phyloP scores from a whole-genome alignment of 1,284 basidiomycete genomes.

The Rhodotorula mucilaginosa region DNA sequence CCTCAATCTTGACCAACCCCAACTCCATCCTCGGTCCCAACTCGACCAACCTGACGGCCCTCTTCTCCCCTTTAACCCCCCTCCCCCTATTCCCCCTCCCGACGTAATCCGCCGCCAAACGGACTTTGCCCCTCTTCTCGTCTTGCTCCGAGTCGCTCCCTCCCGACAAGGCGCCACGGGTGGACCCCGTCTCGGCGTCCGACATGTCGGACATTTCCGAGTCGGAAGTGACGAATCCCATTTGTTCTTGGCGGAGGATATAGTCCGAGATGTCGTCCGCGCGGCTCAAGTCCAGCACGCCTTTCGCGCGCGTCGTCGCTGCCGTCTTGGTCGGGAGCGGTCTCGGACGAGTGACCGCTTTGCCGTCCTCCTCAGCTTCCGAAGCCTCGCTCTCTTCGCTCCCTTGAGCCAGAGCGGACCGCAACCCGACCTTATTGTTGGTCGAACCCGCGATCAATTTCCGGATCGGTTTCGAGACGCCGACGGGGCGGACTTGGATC shows the following conservation, averaged over 20 bases:
- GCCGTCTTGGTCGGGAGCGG: slow-evolving; percentile 7
- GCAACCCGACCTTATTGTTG: slow-evolving; percentile 43
- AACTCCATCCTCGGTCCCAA: slow-evolving; percentile 94
- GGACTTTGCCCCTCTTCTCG: slow-evolving; percentile 59
- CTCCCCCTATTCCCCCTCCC: slow-evolving; percentile 77
- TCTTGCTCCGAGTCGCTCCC: slow-evolving; percentile 57
- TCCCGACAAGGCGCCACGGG: slow-evolving; percentile 48
- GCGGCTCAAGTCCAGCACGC: slow-evolving; percentile 73
- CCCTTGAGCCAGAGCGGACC: background rate
- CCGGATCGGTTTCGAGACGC: slow-evolving; percentile 87
- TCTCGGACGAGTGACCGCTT: slow-evolving; percentile 32
- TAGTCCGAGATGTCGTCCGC: slow-evolving; percentile 96
- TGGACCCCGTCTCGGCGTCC: slow-evolving; percentile 11
- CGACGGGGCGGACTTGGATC: slow-evolving; percentile 92
- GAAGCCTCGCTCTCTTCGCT: slow-evolving; percentile 28
- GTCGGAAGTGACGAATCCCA: slow-evolving; percentile 60
- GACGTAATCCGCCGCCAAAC: slow-evolving; percentile 86
- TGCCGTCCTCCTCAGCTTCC: slow-evolving; percentile 46
- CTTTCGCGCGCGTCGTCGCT: slow-evolving; percentile 43
- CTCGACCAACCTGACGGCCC: slow-evolving; percentile 88
- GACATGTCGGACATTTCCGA: slow-evolving; percentile 55
- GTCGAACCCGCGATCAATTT: slow-evolving; percentile 73
- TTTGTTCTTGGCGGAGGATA: slow-evolving; percentile 60
- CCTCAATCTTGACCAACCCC: slow-evolving; percentile 82
- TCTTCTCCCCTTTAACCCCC: slow-evolving; percentile 68